Evolutionary conservation across 768 basidiomycete genomes (phyloP), one percentile per base, ranked within the genome.

Genomic region (Mycena epipterygia): DNA sequence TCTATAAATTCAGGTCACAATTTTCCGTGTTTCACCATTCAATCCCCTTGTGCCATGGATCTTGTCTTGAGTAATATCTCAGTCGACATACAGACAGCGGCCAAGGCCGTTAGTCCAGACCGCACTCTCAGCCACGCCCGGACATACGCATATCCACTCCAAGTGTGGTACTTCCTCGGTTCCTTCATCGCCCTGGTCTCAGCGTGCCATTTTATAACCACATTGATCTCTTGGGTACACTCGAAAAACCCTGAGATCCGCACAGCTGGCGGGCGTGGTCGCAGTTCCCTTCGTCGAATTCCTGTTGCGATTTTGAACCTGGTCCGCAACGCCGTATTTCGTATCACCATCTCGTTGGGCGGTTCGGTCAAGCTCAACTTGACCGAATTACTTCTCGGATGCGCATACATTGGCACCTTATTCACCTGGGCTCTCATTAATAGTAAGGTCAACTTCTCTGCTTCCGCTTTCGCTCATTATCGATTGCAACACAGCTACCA

Each of bases 141-240:
- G 11, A 59, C 68, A 9, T 64, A 59, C 49, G 62, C 48, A 7
- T 64, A 70, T 48, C 68, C 68, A 25, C 37, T 21, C 5, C 78
- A 85, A 67, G 76, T 84, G 25, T 84, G 85, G 79, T 87, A 82
- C 74, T 79, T 84, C 66, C 46, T 87, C 33, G 83, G 81, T 13
- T 76, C 78, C 66, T 83, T 87, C 77, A 82, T 88, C 64, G 80
- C 78, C 55, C 75, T 87, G 41, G 72, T 85, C 51, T 76, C 81
- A 16, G 3, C 86, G 59, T 76, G 68, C 61, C 84, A 85, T 49
- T 77, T 79, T 69, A 23, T 76, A 2, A 78, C 79, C 8, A 73
- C 78, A 27, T 42, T 77, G 5, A 41, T 70, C 21, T 25, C 74
- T 72, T 72, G 74, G 48, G 5, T 80, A 68, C 67, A 62, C 42